Evolutionary conservation across 2,329 filamentous ascomycete species (phyloP).

Genomic region (Cytospora leucostoma): DNA sequence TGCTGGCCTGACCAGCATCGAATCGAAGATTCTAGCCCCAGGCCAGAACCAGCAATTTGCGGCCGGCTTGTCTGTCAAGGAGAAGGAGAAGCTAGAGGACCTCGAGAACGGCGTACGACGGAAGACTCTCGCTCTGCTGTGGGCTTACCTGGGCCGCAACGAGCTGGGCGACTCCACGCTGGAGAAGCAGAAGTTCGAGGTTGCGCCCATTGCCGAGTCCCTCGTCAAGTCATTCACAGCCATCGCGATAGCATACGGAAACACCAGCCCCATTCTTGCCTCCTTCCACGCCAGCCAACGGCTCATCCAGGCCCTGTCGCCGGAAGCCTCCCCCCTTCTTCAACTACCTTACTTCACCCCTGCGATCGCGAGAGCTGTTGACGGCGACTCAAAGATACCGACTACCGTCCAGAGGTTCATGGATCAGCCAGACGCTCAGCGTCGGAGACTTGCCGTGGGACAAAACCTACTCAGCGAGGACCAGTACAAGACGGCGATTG

Average conservation of each 20-base stretch:
- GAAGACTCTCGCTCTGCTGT: slow-evolving; percentile 86
- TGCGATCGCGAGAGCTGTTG: slow-evolving; percentile 64
- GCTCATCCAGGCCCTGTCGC: slow-evolving; percentile 85
- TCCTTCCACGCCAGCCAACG: slow-evolving; percentile 83
- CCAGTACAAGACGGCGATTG: slow-evolving; percentile 75
- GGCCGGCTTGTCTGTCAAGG: slow-evolving; percentile 67
- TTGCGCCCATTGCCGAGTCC: slow-evolving; percentile 81
- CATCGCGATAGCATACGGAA: slow-evolving; percentile 85
- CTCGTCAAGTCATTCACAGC: slow-evolving; percentile 85
- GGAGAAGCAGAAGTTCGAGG: slow-evolving; percentile 84
- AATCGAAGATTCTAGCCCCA: slow-evolving; percentile 73
- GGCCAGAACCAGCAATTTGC: slow-evolving; percentile 54
- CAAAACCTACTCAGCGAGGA: slow-evolving; percentile 69
- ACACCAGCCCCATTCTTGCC: slow-evolving; percentile 77
- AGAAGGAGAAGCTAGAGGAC: slow-evolving; percentile 74
- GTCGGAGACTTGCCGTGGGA: slow-evolving; percentile 71
- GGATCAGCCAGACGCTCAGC: slow-evolving; percentile 73
- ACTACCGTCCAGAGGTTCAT: slow-evolving; percentile 86
- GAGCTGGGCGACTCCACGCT: slow-evolving; percentile 78
- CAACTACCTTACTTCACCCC: slow-evolving; percentile 88
- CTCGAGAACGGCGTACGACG: slow-evolving; percentile 78
- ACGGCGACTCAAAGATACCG: slow-evolving; percentile 75
- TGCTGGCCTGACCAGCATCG: slow-evolving; percentile 77
- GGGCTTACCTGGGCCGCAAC: slow-evolving; percentile 90
- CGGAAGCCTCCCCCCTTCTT: slow-evolving; percentile 80